phyloP scores from a whole-genome alignment of 2,329 filamentous ascomycete genomes.

The Nemania bipapillata region DNA sequence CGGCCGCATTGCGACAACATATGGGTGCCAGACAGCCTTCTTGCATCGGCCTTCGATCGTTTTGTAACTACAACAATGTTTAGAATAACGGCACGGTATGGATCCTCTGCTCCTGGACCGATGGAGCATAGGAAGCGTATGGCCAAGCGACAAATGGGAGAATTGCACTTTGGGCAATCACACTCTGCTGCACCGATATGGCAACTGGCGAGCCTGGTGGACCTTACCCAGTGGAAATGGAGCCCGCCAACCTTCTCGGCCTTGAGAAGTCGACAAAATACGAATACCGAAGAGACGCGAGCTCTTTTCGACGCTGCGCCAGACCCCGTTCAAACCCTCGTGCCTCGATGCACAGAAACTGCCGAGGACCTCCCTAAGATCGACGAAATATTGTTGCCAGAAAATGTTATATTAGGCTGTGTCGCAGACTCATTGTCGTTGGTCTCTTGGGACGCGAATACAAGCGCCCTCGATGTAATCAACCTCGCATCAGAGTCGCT shows the following conservation, averaged over 20 bases:
- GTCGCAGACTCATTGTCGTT: conserved; percentile 24
- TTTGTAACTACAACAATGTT: conserved; percentile 53
- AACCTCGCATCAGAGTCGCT: conserved; percentile 32
- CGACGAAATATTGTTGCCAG: conserved; percentile 13
- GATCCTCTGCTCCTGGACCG: conserved; percentile 62
- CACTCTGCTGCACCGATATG: conserved; percentile 54
- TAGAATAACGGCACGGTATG: conserved; percentile 41
- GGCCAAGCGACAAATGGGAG: conserved; percentile 66
- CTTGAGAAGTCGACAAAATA: conserved; percentile 36
- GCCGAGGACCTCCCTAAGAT: neutral
- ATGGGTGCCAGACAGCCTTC: conserved; percentile 69
- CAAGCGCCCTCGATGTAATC: conserved; percentile 33
- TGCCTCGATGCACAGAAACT: neutral
- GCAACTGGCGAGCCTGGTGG: conserved; percentile 59
- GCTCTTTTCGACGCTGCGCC: conserved; percentile 11
- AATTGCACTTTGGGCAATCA: conserved; percentile 57
- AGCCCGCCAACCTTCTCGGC: conserved; percentile 57
- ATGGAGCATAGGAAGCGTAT: conserved; percentile 65
- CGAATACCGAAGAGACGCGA: neutral
- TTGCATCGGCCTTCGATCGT: conserved; percentile 62
- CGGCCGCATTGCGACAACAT: conserved; percentile 57
- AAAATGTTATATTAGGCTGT: conserved; percentile 20
- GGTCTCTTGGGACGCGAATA: conserved; percentile 30
- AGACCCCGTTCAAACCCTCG: conserved; percentile 1
- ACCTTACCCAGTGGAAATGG: conserved; percentile 64